These are phyloP conservation scores for Diaporthe nobilis DNA, from an alignment of 2,329 filamentous ascomycete genomes.

Conservation along the genomic window DNA sequence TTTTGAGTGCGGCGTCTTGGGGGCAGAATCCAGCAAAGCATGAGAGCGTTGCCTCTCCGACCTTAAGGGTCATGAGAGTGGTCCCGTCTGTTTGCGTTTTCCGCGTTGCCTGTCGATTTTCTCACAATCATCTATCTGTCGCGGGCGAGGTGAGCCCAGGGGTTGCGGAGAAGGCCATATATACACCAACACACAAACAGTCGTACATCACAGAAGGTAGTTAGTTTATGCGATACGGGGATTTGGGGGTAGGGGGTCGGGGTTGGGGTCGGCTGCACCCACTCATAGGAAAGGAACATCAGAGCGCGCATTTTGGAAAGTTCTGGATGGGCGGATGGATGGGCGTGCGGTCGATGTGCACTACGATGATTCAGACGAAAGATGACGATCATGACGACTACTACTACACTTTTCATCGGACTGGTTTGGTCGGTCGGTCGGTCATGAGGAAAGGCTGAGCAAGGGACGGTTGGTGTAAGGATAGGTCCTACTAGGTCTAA, in stretches of 20 bases:
- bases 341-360: not conserved
- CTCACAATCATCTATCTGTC: not conserved
- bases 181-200: not conserved
- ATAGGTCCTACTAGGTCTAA: conserved; percentile 38
- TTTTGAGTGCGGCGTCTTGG: conserved; percentile 33
- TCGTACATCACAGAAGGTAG: not conserved
- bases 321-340: not conserved
- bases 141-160: not conserved
- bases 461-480: conserved; percentile 4
- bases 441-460: conserved; percentile 6
- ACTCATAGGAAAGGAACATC: not conserved
- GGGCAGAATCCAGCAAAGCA: conserved; percentile 33
- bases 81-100: not conserved
- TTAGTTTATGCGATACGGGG: not conserved
- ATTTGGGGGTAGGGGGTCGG: not conserved
- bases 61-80: conserved; percentile 1
- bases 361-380: conserved; percentile 22
- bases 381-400: conserved; percentile 13
- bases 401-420: conserved; percentile 23
- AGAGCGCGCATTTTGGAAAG: conserved; percentile 14
- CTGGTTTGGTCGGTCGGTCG: conserved; percentile 12
- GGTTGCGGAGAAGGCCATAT: not conserved
- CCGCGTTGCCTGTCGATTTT: not conserved
- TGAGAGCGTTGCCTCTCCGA: conserved; percentile 21
- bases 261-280: not conserved